Evolutionary conservation across 306 rosid genomes (phyloP).

Genomic region (Geum urbanum): DNA sequence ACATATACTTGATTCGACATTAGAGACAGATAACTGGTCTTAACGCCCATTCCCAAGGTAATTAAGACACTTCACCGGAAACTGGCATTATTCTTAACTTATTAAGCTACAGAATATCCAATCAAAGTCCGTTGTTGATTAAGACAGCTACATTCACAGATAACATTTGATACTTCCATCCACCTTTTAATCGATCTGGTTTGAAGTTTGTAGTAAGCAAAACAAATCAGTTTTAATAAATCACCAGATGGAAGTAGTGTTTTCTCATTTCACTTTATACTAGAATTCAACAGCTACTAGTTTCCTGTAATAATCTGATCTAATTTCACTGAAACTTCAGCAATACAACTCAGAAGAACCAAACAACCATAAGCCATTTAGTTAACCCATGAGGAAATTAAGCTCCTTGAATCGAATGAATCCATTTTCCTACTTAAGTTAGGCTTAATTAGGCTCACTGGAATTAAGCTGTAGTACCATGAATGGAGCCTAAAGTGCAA

Average conservation of each 20-base stretch:
- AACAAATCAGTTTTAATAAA: neutral
- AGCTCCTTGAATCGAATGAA: neutral
- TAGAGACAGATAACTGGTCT: neutral
- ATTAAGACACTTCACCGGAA: too few relatives aligned
- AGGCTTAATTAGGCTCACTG: neutral
- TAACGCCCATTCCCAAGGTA: too few relatives aligned
- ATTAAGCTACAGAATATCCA: neutral
- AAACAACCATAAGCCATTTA: neutral
- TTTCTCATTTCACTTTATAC: neutral
- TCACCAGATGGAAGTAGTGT: neutral
- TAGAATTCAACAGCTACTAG: neutral
- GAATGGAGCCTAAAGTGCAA: neutral
- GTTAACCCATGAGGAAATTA: neutral
- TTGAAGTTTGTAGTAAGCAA: neutral
- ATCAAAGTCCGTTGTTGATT: neutral
- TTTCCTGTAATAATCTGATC: neutral
- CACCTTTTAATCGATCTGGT: neutral
- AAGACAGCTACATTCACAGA: neutral
- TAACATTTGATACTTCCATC: neutral
- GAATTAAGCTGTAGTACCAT: neutral
- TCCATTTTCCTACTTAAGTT: neutral
- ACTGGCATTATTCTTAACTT: neutral
- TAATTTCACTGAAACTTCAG: neutral
- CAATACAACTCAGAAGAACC: conserved; percentile 4
- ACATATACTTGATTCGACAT: neutral